phyloP scores from a whole-genome alignment of 164 flowering plant species.

The Annona squamosa region DNA sequence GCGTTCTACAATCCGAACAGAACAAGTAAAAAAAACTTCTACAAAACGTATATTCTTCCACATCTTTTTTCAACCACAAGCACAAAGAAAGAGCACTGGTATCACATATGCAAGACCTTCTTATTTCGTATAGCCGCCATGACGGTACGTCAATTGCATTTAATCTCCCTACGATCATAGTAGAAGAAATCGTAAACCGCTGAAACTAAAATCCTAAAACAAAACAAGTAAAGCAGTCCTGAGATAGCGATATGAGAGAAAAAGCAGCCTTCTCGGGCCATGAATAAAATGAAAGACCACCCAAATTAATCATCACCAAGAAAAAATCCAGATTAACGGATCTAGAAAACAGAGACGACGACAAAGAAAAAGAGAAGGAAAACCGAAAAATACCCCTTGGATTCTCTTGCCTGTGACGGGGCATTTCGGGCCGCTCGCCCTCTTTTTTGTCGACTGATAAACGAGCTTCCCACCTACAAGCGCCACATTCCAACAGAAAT shows the following conservation, averaged over 20 bases:
- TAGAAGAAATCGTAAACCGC: not conserved
- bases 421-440: conserved; percentile 51
- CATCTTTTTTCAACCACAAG: too few species aligned
- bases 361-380: not conserved
- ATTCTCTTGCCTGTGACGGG: conserved; percentile 62
- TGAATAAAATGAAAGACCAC: not conserved
- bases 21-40: too few species aligned
- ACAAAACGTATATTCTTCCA: too few species aligned
- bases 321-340: not conserved
- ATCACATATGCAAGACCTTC: too few species aligned
- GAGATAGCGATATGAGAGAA: too few species aligned
- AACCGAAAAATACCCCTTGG: conserved; percentile 39
- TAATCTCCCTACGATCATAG: too few species aligned
- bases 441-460: conserved; percentile 46
- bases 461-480: conserved; percentile 38
- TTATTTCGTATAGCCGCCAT: too few species aligned
- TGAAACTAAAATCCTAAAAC: not conserved
- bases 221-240: too few species aligned
- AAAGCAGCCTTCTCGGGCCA: too few species aligned
- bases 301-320: not conserved
- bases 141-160: too few species aligned
- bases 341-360: not conserved
- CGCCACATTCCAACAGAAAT: not conserved
- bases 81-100: too few species aligned
- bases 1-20: too few species aligned